Evolutionary conservation across 2,329 filamentous ascomycete genomes (phyloP).

Genomic region (Ploettnerulaceae sp.): DNA sequence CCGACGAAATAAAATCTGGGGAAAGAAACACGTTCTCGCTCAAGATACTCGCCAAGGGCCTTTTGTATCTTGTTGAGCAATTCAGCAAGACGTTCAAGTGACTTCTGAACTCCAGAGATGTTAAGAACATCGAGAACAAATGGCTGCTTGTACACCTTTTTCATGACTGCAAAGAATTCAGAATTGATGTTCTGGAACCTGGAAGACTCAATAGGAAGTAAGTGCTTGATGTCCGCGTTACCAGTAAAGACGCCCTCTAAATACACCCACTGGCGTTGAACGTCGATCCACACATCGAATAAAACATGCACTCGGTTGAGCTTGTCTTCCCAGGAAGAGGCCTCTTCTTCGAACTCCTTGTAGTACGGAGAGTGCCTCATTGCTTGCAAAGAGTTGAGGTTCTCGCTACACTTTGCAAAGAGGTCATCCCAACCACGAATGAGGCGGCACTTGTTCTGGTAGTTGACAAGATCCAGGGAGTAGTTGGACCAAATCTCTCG

Average conservation of each 20-base stretch:
- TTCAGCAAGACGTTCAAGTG: constrained; percentile 90
- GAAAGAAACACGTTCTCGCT: constrained; percentile 95
- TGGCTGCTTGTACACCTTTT: constrained; percentile 96
- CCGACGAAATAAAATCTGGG: constrained; percentile 99
- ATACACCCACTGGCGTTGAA: constrained; percentile 99
- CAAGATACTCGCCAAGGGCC: constrained; percentile 94
- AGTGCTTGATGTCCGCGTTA: constrained; percentile 97
- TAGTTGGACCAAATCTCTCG: constrained; percentile 97
- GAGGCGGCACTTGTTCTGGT: constrained; percentile 95
- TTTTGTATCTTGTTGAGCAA: constrained; percentile 99
- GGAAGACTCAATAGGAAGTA: constrained; percentile 92
- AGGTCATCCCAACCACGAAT: constrained; percentile 98
- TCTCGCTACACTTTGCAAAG: constrained; percentile 97
- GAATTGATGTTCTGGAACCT: constrained; percentile 99
- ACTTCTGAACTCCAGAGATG: constrained; percentile 94
- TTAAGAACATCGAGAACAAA: constrained; percentile 94
- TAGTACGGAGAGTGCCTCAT: constrained; percentile 99
- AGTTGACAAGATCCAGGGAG: constrained; percentile 87
- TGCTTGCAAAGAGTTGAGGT: constrained; percentile 92
- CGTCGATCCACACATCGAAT: constrained; percentile 99
- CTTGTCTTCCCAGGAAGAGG: constrained; percentile 94
- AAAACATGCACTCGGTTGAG: constrained; percentile 94
- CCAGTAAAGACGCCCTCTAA: constrained; percentile 98
- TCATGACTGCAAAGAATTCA: constrained; percentile 98
- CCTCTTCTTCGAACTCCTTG: constrained; percentile 98